Evolutionary conservation across 2,329 filamentous ascomycete genomes (phyloP).

Genomic region (Epichloe amarillans): DNA sequence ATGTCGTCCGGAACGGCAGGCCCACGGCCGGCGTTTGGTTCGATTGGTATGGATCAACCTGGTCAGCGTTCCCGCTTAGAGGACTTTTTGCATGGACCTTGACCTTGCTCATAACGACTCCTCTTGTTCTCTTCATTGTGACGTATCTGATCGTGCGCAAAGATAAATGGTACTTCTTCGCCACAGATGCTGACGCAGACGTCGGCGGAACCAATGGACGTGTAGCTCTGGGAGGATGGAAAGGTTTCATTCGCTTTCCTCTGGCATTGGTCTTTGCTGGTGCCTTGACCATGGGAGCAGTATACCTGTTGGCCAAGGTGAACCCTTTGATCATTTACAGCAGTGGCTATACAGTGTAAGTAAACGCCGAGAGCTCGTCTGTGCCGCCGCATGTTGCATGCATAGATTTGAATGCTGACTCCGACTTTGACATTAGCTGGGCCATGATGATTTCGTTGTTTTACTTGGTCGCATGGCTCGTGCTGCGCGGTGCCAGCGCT

Average conservation of each 20-base stretch:
- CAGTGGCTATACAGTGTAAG: constrained; percentile 64
- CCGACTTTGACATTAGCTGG: constrained; percentile 36
- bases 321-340: constrained; percentile 90
- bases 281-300: constrained; percentile 55
- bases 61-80: constrained; percentile 66
- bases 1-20: constrained; percentile 51
- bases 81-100: constrained; percentile 83
- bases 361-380: background rate
- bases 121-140: constrained; percentile 56
- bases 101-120: constrained; percentile 66
- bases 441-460: constrained; percentile 74
- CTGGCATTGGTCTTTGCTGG: constrained; percentile 57
- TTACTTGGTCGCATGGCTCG: constrained; percentile 69
- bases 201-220: constrained; percentile 45
- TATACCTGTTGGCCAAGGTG: constrained; percentile 64
- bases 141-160: constrained; percentile 53
- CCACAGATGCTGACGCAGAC: constrained; percentile 41
- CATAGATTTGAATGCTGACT: constrained; percentile 8
- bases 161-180: constrained; percentile 84
- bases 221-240: constrained; percentile 58
- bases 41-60: constrained; percentile 69
- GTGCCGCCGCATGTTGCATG: background rate
- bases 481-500: constrained; percentile 65
- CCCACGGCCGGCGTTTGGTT: constrained; percentile 77
- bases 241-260: constrained; percentile 75